phyloP scores from a whole-genome alignment of 2,329 filamentous ascomycete genomes.

The Sphaerulina populicola region DNA sequence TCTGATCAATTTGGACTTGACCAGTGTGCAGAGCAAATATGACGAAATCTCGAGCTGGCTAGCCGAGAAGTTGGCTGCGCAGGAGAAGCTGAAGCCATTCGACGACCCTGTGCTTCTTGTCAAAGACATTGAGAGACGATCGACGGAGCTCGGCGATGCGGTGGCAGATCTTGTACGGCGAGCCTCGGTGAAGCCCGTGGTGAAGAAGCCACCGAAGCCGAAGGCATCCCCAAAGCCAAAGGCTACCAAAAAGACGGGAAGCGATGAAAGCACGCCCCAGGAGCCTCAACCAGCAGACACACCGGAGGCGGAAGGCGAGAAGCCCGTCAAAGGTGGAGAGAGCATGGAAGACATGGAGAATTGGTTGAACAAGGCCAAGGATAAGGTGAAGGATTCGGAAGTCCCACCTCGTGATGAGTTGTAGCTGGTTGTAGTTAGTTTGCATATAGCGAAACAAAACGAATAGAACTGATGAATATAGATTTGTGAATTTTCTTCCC shows the following conservation, averaged over 20 bases:
- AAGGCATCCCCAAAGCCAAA: slow-evolving; percentile 19
- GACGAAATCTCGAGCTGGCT: slow-evolving; percentile 65
- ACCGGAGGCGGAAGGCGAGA: slow-evolving; percentile 6
- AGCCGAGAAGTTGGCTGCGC: slow-evolving; percentile 58
- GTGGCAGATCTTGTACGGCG: slow-evolving; percentile 62
- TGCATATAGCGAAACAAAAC: slow-evolving; percentile 7
- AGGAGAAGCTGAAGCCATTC: slow-evolving; percentile 59
- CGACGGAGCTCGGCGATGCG: slow-evolving; percentile 62
- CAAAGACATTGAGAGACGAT: slow-evolving; percentile 62
- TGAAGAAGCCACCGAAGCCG: slow-evolving; percentile 18
- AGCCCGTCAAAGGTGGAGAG: slow-evolving; percentile 17
- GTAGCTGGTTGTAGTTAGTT: slow-evolving; percentile 15
- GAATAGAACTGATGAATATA: slow-evolving; percentile 6
- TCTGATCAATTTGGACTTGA: slow-evolving; percentile 66
- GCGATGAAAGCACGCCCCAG: slow-evolving; percentile 12
- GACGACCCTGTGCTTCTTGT: slow-evolving; percentile 68
- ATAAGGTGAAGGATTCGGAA: slow-evolving; percentile 5
- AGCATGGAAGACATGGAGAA: slow-evolving; percentile 22
- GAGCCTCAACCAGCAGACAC: slow-evolving; percentile 8
- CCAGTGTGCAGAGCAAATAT: slow-evolving; percentile 54
- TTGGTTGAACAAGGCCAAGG: slow-evolving; percentile 17
- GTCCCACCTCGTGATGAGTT: slow-evolving; percentile 16
- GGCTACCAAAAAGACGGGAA: slow-evolving; percentile 17
- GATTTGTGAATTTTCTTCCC: neutral
- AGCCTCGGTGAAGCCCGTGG: slow-evolving; percentile 7